These are phyloP conservation scores for Trematosphaeria pertusa DNA, from an alignment of 2,329 filamentous ascomycete genomes.

Conservation along the genomic window DNA sequence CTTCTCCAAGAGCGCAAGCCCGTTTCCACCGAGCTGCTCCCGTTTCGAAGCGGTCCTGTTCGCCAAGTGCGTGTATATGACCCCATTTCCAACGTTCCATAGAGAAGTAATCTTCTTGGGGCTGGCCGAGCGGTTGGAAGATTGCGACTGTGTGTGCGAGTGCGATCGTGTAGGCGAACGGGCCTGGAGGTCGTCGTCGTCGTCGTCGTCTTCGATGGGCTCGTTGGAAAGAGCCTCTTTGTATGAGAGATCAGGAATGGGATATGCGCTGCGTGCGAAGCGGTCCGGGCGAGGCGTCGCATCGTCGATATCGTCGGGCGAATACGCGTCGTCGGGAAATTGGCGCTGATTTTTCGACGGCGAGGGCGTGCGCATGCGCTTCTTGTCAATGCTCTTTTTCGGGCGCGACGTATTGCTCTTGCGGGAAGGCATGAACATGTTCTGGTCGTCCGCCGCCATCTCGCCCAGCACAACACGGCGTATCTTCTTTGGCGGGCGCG, in stretches of 20 bases:
- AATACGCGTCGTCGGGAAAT: conserved; percentile 18
- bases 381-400: conserved; percentile 17
- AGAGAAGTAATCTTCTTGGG: conserved; percentile 24
- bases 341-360: conserved; percentile 15
- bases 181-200: conserved; percentile 14
- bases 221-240: conserved; percentile 16
- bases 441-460: conserved; percentile 20
- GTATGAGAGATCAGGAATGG: conserved; percentile 19
- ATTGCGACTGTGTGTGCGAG: conserved; percentile 17
- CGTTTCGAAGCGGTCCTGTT: conserved; percentile 16
- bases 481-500: conserved; percentile 15
- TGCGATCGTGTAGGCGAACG: conserved; percentile 17
- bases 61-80: conserved; percentile 19
- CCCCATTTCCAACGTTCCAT: conserved; percentile 20
- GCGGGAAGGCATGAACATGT: conserved; percentile 7
- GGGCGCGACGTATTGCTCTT: conserved; percentile 7
- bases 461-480: conserved; percentile 18
- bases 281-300: conserved; percentile 9
- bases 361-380: conserved; percentile 22
- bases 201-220: conserved; percentile 14
- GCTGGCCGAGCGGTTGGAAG: conserved; percentile 21
- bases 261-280: conserved; percentile 13
- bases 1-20: conserved; percentile 21
- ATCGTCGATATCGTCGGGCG: conserved; percentile 12
- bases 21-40: conserved; percentile 12